A percentile compares a stretch with the other conserved stretches of the same genome.
Evolutionary conservation across 225 moss, liverwort and hornwort species (phyloP).

Genomic region (Rhytidiadelphus loreus): DNA sequence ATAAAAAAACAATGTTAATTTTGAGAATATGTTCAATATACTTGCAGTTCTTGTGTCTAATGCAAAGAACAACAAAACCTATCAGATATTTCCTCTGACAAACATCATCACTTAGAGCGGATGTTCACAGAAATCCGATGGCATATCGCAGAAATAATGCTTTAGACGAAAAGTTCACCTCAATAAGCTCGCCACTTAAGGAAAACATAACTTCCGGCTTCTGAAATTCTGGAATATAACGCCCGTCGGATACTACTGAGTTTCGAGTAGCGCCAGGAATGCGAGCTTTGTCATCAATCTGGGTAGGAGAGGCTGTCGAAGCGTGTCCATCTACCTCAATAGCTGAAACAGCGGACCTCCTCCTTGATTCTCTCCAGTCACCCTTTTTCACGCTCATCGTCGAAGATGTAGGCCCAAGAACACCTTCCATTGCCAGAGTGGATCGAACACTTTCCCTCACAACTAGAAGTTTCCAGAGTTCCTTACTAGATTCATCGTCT

Average conservation of each 20-base stretch:
- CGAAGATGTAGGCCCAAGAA: constrained; percentile 43
- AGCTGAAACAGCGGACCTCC: constrained; percentile 3
- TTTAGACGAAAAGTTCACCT: constrained; percentile 23
- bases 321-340: neutral
- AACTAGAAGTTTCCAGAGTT: constrained; percentile 82
- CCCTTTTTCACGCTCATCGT: constrained; percentile 8
- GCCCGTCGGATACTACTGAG: constrained; percentile 1
- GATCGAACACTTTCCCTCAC: constrained; percentile 82
- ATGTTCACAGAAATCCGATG: neutral
- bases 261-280: neutral
- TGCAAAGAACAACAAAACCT: neutral
- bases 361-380: constrained; percentile 45
- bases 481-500: constrained; percentile 45
- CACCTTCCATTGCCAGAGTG: constrained; percentile 82
- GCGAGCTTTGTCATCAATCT: constrained; percentile 1
- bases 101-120: neutral
- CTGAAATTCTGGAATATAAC: constrained; percentile 30
- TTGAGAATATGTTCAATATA: neutral
- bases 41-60: neutral
- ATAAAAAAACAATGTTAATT: neutral
- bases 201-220: constrained; percentile 35
- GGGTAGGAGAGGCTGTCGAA: constrained; percentile 6
- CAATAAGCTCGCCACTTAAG: constrained; percentile 58
- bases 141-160: neutral
- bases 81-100: neutral